These are phyloP conservation scores for Tinospora cordifolia DNA, from an alignment of 164 flowering plant genomes.

Conservation along the genomic window DNA sequence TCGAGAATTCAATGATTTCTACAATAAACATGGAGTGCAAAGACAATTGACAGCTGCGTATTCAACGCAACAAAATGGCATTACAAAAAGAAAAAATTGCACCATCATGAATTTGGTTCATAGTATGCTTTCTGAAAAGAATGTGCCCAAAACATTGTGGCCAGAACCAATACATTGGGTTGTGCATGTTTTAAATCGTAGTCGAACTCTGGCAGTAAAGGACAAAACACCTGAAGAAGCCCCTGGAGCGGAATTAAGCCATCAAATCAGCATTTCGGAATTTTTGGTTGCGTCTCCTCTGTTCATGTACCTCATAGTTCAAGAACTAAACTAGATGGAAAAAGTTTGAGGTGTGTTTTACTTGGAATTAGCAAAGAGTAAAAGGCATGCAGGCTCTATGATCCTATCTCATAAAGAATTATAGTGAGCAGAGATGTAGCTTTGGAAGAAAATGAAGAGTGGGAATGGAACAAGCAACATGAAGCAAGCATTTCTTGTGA, in stretches of 20 bases:
- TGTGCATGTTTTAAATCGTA: constrained; percentile 1
- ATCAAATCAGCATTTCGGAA: not conserved
- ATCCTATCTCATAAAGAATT: not conserved
- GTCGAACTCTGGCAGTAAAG: not conserved
- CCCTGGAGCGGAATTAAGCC: constrained; percentile 4
- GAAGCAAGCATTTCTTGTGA: too few species aligned
- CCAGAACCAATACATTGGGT: not conserved
- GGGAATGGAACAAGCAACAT: not conserved
- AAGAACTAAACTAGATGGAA: not conserved
- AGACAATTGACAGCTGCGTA: too few species aligned
- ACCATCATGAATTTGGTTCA: constrained; percentile 7
- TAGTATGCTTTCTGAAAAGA: not conserved
- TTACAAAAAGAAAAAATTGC: not conserved
- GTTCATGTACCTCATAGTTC: not conserved
- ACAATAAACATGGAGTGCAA: not conserved
- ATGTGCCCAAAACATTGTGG: not conserved
- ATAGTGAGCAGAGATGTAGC: not conserved
- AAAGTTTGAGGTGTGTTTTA: not conserved
- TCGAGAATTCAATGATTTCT: not conserved
- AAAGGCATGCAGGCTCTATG: not conserved
- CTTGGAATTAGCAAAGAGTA: not conserved
- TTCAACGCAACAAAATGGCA: too few species aligned
- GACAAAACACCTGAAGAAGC: too few species aligned
- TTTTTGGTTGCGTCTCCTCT: not conserved
- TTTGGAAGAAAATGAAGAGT: too few species aligned